Evolutionary conservation across 345 rosid species (phyloP), one percentile per base, ranked within the genome.

Genomic region (Lepidium didymum): DNA sequence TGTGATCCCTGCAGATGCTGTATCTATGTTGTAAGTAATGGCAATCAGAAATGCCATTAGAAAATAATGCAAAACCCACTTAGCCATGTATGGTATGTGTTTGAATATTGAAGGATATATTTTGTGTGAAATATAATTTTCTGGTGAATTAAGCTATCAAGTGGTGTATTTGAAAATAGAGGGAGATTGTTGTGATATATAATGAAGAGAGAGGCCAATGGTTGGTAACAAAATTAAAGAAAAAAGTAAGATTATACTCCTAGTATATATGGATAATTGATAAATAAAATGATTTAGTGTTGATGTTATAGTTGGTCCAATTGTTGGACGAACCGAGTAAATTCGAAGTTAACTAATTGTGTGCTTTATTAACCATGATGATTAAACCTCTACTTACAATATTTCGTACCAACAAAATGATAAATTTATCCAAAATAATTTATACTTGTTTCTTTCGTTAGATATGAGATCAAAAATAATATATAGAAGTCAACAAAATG

Each of bases 1-100:
- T 11, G 80, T 75, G 56, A 54, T 47, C 46, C 80, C 77, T 74
- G 68, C 77, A 14, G 78, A 74, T 54, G 64, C 74, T 61, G 13
- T 58, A 40, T 74, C 31, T 33, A 54, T 53, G 58, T 56, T 46
- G 59, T 38, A 62, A 53, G 12, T 60, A 44, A 68, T 61, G 69
- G 54, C 19, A 33, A 74, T 46, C 35, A 74, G 64, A 68, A 54
- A 68, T 38, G 69, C 52, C 58, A 68, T 58, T 14, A 46, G 38
- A 74, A 74, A 58, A 57, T 64, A 56, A 38, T 67, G 52, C 37
- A 67, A 44, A 67, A 18, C 45, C 59, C 45, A 68, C 34, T 52
- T 45, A 61, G 68, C 73, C 78, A 74, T 74, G 64, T 60, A 27
- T 43, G 23, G 14, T 41, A 38, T 19, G 0, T 66, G 9, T 34